A percentile compares a stretch with the other conserved stretches of the same genome.
Conservation (phyloP, 176 grass and related monocot genomes). For the Otatea glauca region DNA sequence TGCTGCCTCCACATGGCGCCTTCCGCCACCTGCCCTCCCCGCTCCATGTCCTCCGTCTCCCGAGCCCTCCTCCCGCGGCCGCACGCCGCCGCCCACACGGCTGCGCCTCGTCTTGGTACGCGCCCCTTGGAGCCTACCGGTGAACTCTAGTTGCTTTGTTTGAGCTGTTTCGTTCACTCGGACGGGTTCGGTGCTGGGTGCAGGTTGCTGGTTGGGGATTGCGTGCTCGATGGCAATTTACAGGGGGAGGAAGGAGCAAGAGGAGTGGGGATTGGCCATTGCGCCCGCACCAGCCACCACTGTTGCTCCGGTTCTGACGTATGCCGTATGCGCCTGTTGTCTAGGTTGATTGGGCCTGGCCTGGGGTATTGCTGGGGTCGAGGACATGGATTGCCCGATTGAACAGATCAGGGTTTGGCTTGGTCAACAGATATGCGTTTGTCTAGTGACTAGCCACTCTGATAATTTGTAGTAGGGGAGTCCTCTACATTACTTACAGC, state of each 20-base stretch:
- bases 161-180: slow-evolving; percentile 9
- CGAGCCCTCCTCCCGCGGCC: slow-evolving; percentile 55
- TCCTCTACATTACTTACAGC: background rate
- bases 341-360: background rate
- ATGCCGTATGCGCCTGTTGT: background rate
- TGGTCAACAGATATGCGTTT: slow-evolving; percentile 28
- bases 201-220: slow-evolving; percentile 42
- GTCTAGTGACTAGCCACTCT: slow-evolving; percentile 6
- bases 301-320: slow-evolving; percentile 54
- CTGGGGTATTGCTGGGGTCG: background rate
- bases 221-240: slow-evolving; percentile 35
- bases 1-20: slow-evolving; percentile 16
- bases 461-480: background rate
- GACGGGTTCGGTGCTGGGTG: background rate
- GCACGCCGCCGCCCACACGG: background rate
- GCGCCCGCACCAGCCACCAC: slow-evolving; percentile 26
- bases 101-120: slow-evolving; percentile 33
- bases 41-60: slow-evolving; percentile 75
- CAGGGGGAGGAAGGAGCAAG: slow-evolving; percentile 33
- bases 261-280: slow-evolving; percentile 38
- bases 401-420: background rate
- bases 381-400: slow-evolving; percentile 11
- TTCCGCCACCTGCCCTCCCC: slow-evolving; percentile 25
- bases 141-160: background rate
- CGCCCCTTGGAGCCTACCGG: background rate